A percentile compares a stretch with the other conserved stretches of the same genome.
These are phyloP conservation scores for Urtica urens DNA, from an alignment of 306 rosid species.

Conservation along the genomic window DNA sequence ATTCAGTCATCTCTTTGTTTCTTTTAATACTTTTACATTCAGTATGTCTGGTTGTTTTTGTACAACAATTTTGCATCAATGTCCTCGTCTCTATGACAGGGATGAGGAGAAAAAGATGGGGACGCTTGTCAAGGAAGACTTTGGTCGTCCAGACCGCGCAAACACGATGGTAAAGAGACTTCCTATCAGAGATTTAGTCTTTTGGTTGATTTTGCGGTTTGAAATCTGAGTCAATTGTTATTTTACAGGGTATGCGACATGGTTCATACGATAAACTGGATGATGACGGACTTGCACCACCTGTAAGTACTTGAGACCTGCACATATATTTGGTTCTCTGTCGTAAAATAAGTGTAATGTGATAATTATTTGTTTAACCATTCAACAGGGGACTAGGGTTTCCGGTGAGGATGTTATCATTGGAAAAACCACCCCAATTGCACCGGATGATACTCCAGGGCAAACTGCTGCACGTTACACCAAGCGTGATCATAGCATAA, in stretches of 20 bases:
- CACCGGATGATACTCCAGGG: constrained; percentile 91
- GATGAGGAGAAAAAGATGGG: constrained; percentile 99
- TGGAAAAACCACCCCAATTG: constrained; percentile 85
- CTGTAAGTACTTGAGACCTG: constrained; percentile 43
- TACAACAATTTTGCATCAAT: background rate
- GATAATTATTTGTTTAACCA: background rate
- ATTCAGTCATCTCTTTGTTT: background rate
- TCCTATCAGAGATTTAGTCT: constrained; percentile 3
- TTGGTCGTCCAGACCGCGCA: constrained; percentile 95
- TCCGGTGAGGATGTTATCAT: constrained; percentile 98
- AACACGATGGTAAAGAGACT: constrained; percentile 79
- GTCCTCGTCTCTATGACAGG: constrained; percentile 20
- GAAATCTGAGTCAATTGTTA: constrained; percentile 4
- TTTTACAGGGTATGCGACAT: constrained; percentile 91
- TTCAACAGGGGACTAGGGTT: constrained; percentile 82
- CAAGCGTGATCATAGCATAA: constrained; percentile 90
- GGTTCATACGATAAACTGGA: constrained; percentile 96
- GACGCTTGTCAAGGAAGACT: constrained; percentile 93
- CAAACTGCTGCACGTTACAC: constrained; percentile 66
- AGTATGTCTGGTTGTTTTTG: constrained; percentile 10
- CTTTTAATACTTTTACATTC: constrained; percentile 1
- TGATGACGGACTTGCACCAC: constrained; percentile 99
- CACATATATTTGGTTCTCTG: background rate
- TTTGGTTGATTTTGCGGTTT: background rate
- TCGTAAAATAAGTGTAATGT: constrained; percentile 6